These are phyloP conservation scores for Nicotiana undulata DNA, from an alignment of 257 asterid species.

Conservation along the genomic window DNA sequence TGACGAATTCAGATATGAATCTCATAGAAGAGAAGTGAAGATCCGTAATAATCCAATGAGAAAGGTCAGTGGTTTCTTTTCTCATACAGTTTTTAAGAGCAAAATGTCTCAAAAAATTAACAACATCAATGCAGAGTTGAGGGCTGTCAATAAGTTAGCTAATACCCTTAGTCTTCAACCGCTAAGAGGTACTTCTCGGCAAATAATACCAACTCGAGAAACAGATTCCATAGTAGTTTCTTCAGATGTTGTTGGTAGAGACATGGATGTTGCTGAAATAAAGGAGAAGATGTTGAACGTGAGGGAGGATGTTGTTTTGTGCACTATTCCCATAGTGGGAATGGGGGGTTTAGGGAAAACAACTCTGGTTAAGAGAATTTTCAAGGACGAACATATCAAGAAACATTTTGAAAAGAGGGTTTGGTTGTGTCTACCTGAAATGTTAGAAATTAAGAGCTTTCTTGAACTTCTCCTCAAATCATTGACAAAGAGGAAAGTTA, in stretches of 20 bases:
- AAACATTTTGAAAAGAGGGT: constrained; percentile 9
- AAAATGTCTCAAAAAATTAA: constrained; percentile 10
- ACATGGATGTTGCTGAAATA: no score
- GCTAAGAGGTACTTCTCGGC: no score
- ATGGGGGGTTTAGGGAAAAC: no score
- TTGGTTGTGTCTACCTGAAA: constrained; percentile 6
- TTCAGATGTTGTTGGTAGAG: no score
- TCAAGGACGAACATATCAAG: constrained; percentile 8
- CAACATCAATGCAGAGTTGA: constrained; percentile 1
- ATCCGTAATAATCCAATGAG: neutral
- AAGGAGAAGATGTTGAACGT: no score
- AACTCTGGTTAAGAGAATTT: neutral
- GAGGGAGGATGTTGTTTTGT: no score
- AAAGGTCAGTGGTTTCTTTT: constrained; percentile 3
- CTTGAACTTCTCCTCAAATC: constrained; percentile 6
- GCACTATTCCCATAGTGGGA: no score
- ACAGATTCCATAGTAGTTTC: no score
- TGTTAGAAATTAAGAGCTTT: constrained; percentile 10
- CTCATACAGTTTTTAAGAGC: neutral
- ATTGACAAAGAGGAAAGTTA: neutral
- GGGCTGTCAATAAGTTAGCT: neutral
- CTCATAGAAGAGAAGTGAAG: neutral
- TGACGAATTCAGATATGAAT: constrained; percentile 17
- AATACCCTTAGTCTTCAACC: no score
- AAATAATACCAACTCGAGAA: no score